phyloP scores from a whole-genome alignment of 495 filamentous ascomycete genomes.

The Aspergillus haitiensis region DNA sequence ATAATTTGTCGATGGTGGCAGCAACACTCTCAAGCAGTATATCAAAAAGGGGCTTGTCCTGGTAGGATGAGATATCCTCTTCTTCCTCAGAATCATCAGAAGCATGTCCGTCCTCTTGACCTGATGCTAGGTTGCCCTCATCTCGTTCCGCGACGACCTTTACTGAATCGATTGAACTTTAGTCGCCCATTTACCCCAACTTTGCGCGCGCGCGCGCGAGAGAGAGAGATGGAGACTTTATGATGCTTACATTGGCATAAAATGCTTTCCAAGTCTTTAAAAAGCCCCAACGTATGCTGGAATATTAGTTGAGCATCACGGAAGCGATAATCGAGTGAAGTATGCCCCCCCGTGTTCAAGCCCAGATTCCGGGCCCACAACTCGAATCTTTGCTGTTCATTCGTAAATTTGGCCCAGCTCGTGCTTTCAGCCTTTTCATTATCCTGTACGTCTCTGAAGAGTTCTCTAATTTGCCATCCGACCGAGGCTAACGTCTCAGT shows the following conservation, averaged over 20 bases:
- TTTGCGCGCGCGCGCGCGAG: not conserved
- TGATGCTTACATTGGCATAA: conserved; percentile 1
- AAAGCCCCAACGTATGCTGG: conserved; percentile 5
- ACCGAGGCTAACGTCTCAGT: not conserved
- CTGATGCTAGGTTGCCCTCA: not conserved
- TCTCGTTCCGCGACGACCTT: not conserved
- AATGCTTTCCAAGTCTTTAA: conserved; percentile 4
- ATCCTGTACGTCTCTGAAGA: not conserved
- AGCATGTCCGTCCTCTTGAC: not conserved
- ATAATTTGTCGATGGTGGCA: conserved; percentile 13
- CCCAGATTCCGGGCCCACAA: conserved; percentile 13
- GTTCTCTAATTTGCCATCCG: not conserved
- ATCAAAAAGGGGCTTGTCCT: conserved; percentile 2
- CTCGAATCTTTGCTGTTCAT: conserved; percentile 13
- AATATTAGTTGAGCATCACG: conserved; percentile 8
- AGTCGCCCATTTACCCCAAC: too few species aligned
- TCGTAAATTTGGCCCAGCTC: not conserved
- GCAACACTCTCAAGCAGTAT: not conserved
- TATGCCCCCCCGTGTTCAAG: conserved; percentile 4
- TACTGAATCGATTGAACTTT: not conserved
- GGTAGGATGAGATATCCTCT: conserved; percentile 13
- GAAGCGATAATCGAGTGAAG: conserved; percentile 11
- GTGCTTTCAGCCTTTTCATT: not conserved
- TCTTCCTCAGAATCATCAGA: conserved; percentile 8
- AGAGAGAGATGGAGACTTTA: not conserved